Base-by-base conservation (phyloP, 192 early-diverging fungal genomes). In the Backusella australiensis region DNA sequence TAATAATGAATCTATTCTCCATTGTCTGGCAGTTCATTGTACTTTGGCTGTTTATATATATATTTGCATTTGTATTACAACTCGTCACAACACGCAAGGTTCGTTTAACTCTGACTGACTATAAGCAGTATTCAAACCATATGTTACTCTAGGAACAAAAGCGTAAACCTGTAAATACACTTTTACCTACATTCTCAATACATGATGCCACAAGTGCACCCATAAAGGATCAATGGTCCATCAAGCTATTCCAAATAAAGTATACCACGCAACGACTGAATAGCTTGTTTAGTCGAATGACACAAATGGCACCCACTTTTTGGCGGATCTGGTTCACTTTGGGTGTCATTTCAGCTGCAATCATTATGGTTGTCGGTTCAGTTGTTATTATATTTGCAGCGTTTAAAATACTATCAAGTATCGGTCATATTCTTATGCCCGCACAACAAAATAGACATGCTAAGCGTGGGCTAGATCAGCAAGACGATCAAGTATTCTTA, bases 251-350 rank as follows among this genome's bases (percentile, higher is more conserved):
- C 41, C 71, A 84, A 72, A 59, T 90, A 32, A 80, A 84, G 1
- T 86, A 84, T 73, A 84, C 86, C 19, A 88, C 89, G 3, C 86
- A 81, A 32, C 49, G 63, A 5, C 77, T 86, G 26, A 90, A 90
- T 71, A 36, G 52, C 12, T 72, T 80, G 46, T 90, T 90, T 69
- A 56, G 73, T 34, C 68, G 77, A 49, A 71, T 85, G 1, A 83
- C 83, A 7, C 79, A 78, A 34, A 15, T 72, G 17, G 72, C 82
- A 19, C 78, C 87, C 4, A 72, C 32, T 3, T 88, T 92, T 44
- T 92, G 89, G 90, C 68, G 80, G 17, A 26, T 84, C 0, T 92
- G 90, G 90, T 92, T 91, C 80, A 75, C 77, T 7, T 32, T 86
- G 14, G 90, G 90, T 2, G 85, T 82, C 0, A 59, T 76, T 1